Evolutionary conservation across 2,329 filamentous ascomycete genomes (phyloP).

Genomic region (Diaporthe sp.): DNA sequence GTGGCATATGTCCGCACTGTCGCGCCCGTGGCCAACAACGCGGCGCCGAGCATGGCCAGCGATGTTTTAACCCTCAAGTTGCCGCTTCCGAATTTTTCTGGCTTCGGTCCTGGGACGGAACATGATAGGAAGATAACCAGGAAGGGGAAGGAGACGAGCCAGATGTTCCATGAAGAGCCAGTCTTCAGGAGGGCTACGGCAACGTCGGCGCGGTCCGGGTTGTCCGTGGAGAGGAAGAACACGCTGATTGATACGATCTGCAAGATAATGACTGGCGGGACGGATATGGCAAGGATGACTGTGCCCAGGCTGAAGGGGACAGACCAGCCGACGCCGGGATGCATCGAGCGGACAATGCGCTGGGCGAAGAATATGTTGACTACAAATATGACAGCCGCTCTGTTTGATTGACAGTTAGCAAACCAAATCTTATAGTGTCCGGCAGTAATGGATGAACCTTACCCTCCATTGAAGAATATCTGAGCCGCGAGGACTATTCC

Average conservation of each 20-base stretch:
- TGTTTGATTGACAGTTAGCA: constrained; percentile 33
- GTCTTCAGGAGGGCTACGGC: constrained; percentile 43
- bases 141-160: constrained; percentile 45
- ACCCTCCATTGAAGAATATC: constrained; percentile 55
- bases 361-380: constrained; percentile 57
- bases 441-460: constrained; percentile 19
- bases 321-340: constrained; percentile 54
- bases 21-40: constrained; percentile 44
- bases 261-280: constrained; percentile 49
- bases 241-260: constrained; percentile 50
- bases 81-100: constrained; percentile 52
- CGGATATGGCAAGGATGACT: constrained; percentile 47
- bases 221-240: constrained; percentile 45
- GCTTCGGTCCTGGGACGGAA: constrained; percentile 48
- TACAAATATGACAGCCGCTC: constrained; percentile 53
- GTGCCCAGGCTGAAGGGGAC: constrained; percentile 45
- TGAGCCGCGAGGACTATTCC: constrained; percentile 52
- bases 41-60: constrained; percentile 46
- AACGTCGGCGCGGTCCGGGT: constrained; percentile 39
- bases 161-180: constrained; percentile 45
- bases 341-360: constrained; percentile 55
- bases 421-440: background rate
- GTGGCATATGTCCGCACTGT: constrained; percentile 46
- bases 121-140: constrained; percentile 45
- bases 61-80: constrained; percentile 48